Base-by-base conservation (phyloP, 371 early-diverging fungal species). In the Smittium mucronatum region DNA sequence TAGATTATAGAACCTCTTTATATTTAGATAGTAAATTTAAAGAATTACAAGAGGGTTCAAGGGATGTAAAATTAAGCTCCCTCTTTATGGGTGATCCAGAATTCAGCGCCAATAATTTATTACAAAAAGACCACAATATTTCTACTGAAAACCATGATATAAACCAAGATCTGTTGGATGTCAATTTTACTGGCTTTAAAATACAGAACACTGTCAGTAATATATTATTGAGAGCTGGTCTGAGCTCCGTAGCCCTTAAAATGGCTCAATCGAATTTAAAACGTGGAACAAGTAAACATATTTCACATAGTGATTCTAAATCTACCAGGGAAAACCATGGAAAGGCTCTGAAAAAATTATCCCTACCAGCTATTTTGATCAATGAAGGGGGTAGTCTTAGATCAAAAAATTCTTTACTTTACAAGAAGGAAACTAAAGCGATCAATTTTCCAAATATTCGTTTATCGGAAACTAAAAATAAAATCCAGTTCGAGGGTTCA, bases 231-330 rank as follows among this genome's bases (percentile, higher is more conserved):
- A 5, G 36, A 8, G 64, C 64, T 26, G 64, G 64, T 21, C 26
- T 64, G 15, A 64, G 64, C 32, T 34, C 64, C 16, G 36, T 64
- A 15, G 64, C 64, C 8, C 31, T 64, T 21, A 64, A 31, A 31
- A 64, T 64, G 33, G 64, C 64, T 5, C 64, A 36, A 26, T 36
- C 36, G 2, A 64, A 64, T 33, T 17, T 64, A 25, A 64, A 64
- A 31, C 33, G 64, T 34, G 36, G 64, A 15, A 26, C 8, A 28
- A 33, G 26, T 36, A 64, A 47, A 47, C 47, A 5, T 21, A 47
- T 11, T 21, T 11, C 47, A 5, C 47, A 47, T 11, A 47, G 5
- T 11, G 21, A 21, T 47, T 11, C 5, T 47, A 47, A 47, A 5
- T 11, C 11, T 47, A 47, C 47, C 11, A 21, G 5, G 5, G 5